A percentile compares a stretch with the other conserved stretches of the same genome.
Evolutionary conservation across 1,284 basidiomycete species (phyloP).

Genomic region (Moniliophthora roreri): DNA sequence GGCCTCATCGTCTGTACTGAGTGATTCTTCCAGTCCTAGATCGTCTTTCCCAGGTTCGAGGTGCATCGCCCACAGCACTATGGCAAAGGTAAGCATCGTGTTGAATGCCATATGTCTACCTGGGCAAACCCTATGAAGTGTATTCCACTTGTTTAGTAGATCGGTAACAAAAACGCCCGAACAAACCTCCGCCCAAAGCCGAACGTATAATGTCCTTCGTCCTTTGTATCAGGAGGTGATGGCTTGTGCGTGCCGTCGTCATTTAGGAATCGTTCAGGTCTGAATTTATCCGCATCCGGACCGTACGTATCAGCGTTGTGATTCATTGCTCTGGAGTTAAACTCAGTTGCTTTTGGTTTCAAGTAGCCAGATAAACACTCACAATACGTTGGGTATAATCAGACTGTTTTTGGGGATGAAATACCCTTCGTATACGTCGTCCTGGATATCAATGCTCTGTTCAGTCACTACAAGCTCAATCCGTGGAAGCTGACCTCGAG

Average conservation of each 20-base stretch:
- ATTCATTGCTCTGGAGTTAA: constrained; percentile 5
- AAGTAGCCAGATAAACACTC: background rate
- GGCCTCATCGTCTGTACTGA: no score
- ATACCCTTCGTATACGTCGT: constrained; percentile 9
- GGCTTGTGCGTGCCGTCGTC: background rate
- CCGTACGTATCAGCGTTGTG: constrained; percentile 6
- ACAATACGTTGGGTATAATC: constrained; percentile 5
- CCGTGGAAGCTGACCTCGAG: no score
- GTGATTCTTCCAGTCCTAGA: no score
- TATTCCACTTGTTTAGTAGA: no score
- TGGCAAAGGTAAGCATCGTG: no score
- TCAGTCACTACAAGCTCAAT: no score
- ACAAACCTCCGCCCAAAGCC: constrained; percentile 8
- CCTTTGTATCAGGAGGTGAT: background rate
- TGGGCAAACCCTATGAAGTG: no score
- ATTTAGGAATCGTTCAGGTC: constrained; percentile 7
- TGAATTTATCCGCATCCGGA: constrained; percentile 4
- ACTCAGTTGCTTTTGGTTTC: background rate
- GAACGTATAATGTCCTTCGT: constrained; percentile 10
- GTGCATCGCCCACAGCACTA: no score
- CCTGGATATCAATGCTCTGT: background rate
- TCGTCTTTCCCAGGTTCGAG: no score
- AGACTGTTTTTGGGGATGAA: constrained; percentile 8
- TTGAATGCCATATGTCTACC: no score
- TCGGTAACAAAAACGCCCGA: background rate